Percentiles rank a stretch among this genome's conserved stretches.
Conservation (phyloP, 2,329 filamentous ascomycete species). For the Botrytis pseudocinerea region DNA sequence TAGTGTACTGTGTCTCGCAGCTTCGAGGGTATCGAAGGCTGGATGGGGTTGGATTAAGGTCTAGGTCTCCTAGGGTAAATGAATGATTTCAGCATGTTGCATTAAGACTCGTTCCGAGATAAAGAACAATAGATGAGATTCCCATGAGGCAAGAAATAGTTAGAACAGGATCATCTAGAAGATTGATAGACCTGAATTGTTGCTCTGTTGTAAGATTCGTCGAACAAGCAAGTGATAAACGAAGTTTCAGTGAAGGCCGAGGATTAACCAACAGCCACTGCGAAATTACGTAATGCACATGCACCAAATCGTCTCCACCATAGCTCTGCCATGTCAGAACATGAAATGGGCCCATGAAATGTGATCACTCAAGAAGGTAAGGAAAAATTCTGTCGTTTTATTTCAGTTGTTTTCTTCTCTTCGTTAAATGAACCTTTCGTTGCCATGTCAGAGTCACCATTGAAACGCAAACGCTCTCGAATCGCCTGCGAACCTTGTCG, state of each 20-base stretch:
- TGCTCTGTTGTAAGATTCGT: background rate
- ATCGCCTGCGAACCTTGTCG: constrained; percentile 21
- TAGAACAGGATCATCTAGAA: background rate
- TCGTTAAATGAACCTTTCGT: background rate
- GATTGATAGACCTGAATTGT: background rate
- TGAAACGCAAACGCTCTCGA: constrained; percentile 17
- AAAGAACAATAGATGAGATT: background rate
- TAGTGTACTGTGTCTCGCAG: background rate
- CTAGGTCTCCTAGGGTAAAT: background rate
- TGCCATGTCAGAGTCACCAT: background rate
- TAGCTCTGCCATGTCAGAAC: background rate
- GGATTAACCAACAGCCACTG: background rate
- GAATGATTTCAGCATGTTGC: no score
- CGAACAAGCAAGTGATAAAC: no score
- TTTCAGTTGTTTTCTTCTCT: background rate
- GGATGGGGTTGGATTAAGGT: background rate
- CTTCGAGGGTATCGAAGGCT: background rate
- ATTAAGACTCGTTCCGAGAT: background rate
- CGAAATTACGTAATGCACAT: background rate
- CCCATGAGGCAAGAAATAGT: background rate
- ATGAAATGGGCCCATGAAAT: background rate
- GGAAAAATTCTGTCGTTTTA: background rate
- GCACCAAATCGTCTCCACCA: background rate
- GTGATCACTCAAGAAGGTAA: background rate
- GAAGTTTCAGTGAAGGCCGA: background rate